A percentile compares a stretch with the other conserved stretches of the same genome.
phyloP scores from a whole-genome alignment of 768 basidiomycete species.

The Lactifluus echinatus region DNA sequence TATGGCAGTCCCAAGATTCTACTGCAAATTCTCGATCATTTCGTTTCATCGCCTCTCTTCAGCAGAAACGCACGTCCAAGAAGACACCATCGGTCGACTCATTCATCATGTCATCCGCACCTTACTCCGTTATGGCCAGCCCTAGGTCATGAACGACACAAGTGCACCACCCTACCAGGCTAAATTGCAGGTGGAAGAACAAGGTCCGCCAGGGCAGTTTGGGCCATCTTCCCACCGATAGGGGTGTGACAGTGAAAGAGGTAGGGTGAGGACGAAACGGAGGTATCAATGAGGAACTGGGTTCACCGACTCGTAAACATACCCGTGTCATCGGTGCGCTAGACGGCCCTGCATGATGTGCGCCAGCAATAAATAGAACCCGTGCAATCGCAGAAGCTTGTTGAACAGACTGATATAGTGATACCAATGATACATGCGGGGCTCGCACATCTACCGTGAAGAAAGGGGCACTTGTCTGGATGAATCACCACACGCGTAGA shows the following conservation, averaged over 20 bases:
- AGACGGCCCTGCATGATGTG: not conserved
- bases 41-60: not conserved
- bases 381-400: not conserved
- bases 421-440: not conserved
- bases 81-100: not conserved
- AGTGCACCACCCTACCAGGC: not conserved
- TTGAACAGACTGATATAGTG: not conserved
- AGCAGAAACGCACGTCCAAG: not conserved
- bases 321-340: not conserved
- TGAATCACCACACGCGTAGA: not conserved
- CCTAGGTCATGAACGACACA: not conserved
- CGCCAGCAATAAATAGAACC: not conserved
- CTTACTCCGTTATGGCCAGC: slow-evolving; percentile 3
- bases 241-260: slow-evolving; percentile 2
- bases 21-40: not conserved
- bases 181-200: not conserved
- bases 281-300: not conserved
- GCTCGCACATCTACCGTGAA: not conserved
- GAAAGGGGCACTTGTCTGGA: not conserved
- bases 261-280: not conserved
- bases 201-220: not conserved
- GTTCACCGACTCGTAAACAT: slow-evolving; percentile 3
- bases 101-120: slow-evolving; percentile 10
- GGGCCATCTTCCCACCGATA: slow-evolving; percentile 2
- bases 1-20: not conserved